These are phyloP conservation scores for Rhizopogon hawkerae DNA, from an alignment of 1,284 basidiomycete genomes.

Conservation along the genomic window DNA sequence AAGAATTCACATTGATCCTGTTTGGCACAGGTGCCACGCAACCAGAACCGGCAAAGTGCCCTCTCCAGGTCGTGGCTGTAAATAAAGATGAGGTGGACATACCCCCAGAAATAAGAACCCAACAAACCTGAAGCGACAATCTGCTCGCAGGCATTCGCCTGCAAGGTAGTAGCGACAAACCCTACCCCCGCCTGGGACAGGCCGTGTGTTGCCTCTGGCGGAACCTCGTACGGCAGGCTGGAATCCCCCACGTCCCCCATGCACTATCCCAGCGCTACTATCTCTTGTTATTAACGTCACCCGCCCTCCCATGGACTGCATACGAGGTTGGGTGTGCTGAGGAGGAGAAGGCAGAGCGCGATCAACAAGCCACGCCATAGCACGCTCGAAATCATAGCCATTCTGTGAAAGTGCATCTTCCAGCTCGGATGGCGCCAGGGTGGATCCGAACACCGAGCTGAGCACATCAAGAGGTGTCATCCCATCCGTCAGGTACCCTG, in stretches of 20 bases:
- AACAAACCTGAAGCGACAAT: slow-evolving; percentile 91
- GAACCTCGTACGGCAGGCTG: slow-evolving; percentile 38
- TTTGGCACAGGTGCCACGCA: slow-evolving; percentile 92
- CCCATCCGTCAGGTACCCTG: slow-evolving; percentile 58
- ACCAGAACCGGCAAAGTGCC: slow-evolving; percentile 95
- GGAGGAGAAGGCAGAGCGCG: slow-evolving; percentile 44
- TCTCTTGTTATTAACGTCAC: slow-evolving; percentile 57
- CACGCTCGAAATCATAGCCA: slow-evolving; percentile 90
- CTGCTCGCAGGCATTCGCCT: slow-evolving; percentile 90
- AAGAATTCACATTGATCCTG: slow-evolving; percentile 87
- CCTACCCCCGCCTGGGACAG: slow-evolving; percentile 52
- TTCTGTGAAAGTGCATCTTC: slow-evolving; percentile 87
- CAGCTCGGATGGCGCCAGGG: slow-evolving; percentile 81
- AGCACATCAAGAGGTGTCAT: slow-evolving; percentile 98
- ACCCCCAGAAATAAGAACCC: neutral
- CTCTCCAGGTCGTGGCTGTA: slow-evolving; percentile 82
- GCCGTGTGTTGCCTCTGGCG: slow-evolving; percentile 50
- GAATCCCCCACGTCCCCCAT: slow-evolving; percentile 41
- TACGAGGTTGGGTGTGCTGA: slow-evolving; percentile 38
- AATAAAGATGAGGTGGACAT: slow-evolving; percentile 7
- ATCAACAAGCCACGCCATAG: slow-evolving; percentile 89
- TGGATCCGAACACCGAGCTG: slow-evolving; percentile 84
- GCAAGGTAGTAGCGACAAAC: slow-evolving; percentile 96
- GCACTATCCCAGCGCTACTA: slow-evolving; percentile 26
- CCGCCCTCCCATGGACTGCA: slow-evolving; percentile 55